These are phyloP conservation scores for Lactarius deliciosus DNA, from an alignment of 768 basidiomycete genomes.

Conservation along the genomic window DNA sequence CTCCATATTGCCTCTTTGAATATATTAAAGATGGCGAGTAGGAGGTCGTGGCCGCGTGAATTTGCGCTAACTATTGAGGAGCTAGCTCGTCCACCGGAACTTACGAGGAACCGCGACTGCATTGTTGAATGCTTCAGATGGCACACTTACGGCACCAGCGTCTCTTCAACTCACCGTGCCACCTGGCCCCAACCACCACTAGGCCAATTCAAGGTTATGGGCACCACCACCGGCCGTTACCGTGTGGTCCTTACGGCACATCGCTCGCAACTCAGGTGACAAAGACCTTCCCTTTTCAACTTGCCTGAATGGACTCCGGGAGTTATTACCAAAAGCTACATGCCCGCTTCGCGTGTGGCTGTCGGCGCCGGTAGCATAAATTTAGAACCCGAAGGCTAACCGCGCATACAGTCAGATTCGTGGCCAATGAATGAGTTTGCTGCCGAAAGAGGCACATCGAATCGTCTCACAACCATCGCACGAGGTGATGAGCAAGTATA, in stretches of 20 bases:
- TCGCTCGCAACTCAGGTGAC: not conserved
- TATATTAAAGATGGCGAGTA: constrained; percentile 10
- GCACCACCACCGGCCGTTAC: not conserved
- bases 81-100: not conserved
- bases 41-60: constrained; percentile 5
- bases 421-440: not conserved
- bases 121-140: not conserved
- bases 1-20: constrained; percentile 5
- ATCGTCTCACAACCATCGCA: not conserved
- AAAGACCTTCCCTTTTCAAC: not conserved
- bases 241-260: not conserved
- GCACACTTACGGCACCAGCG: not conserved
- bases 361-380: not conserved
- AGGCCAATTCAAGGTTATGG: constrained; percentile 6
- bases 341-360: not conserved
- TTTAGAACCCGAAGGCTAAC: not conserved
- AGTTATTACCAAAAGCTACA: not conserved
- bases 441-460: not conserved
- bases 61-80: constrained; percentile 3
- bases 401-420: not conserved
- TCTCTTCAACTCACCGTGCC: not conserved
- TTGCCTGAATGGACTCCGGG: not conserved
- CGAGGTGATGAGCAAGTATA: not conserved
- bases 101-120: not conserved
- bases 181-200: not conserved